Evolutionary conservation across 805 yeast species (phyloP).

Genomic region (Nakazawaea wyomingensis): DNA sequence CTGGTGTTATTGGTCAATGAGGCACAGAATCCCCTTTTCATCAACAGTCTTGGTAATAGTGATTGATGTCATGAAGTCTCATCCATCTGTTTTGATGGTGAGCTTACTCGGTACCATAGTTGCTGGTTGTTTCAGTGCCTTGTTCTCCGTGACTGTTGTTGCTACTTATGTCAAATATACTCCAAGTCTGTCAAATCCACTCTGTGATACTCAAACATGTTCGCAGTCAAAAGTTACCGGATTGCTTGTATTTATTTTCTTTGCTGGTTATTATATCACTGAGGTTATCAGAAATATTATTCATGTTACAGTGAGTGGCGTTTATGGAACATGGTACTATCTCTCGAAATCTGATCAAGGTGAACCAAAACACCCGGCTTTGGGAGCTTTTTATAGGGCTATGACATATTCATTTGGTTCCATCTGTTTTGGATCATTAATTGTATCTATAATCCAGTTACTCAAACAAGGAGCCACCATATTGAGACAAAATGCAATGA

Average conservation of each 20-base stretch:
- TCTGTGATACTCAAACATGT: conserved; percentile 43
- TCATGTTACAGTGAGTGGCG: conserved; percentile 77
- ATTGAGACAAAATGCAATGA: conserved; percentile 36
- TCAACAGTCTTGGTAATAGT: conserved; percentile 63
- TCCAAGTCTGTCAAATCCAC: conserved; percentile 46
- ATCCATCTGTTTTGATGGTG: conserved; percentile 64
- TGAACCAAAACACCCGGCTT: conserved; percentile 66
- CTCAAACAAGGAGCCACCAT: conserved; percentile 49
- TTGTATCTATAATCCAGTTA: conserved; percentile 68
- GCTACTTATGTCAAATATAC: conserved; percentile 77
- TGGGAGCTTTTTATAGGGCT: conserved; percentile 73
- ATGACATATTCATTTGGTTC: conserved; percentile 86
- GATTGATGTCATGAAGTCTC: conserved; percentile 69
- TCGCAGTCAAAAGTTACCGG: conserved; percentile 60
- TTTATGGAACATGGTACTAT: conserved; percentile 91
- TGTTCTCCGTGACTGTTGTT: conserved; percentile 64
- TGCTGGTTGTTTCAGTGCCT: conserved; percentile 56
- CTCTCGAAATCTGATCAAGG: conserved; percentile 44
- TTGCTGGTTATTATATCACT: conserved; percentile 78
- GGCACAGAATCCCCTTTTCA: conserved; percentile 68
- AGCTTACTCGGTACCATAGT: conserved; percentile 56
- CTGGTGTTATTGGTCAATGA: conserved; percentile 67
- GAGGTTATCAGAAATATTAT: conserved; percentile 79
- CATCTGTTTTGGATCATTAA: conserved; percentile 71
- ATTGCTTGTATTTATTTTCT: conserved; percentile 63